Evolutionary conservation across 352 stramenopile genomes (phyloP), one percentile per base, ranked within the genome.

Genomic region (Globisporangium megalacanthum): DNA sequence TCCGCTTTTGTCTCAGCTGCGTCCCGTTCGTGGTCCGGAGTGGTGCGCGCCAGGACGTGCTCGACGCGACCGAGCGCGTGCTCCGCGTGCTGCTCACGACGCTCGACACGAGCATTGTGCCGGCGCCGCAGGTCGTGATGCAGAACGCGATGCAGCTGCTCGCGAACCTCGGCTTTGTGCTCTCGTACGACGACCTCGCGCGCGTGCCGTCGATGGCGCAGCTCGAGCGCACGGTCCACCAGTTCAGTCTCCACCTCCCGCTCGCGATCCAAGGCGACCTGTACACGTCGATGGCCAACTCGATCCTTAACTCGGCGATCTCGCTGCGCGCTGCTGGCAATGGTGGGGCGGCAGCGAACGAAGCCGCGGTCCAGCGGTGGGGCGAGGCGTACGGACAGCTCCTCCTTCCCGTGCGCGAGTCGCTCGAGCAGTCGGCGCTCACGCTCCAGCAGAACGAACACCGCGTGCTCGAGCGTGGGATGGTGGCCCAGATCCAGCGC

Each of bases 231-330:
- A 81, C 88, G 51, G 80, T 93, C 46, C 83, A 91, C 49, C 66
- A 76, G 49, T 91, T 93, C 61, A 86, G 80, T 20, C 60, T 84
- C 50, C 79, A 91, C 36, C 61, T 93, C 20, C 80, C 76, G 20
- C 66, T 86, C 9, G 62, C 70, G 20, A 89, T 93, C 54, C 80
- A 93, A 59, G 79, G 77, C 33, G 78, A 89, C 49, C 60, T 93
- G 20, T 93, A 88, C 58, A 89, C 77, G 15, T 83, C 83, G 1
- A 85, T 91, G 73, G 88, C 81, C 0, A 88, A 90, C 60, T 88
- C 76, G 8, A 86, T 90, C 60, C 41, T 93, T 33, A 88, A 88
- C 64, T 86, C 80, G 31, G 78, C 76, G 5, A 88, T 89, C 50
- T 89, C 80, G 2, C 65, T 90, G 52, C 72, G 70, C 48, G 36